Conservation (phyloP, 2,329 filamentous ascomycete species). For the Thielaviopsis ethacetica region DNA sequence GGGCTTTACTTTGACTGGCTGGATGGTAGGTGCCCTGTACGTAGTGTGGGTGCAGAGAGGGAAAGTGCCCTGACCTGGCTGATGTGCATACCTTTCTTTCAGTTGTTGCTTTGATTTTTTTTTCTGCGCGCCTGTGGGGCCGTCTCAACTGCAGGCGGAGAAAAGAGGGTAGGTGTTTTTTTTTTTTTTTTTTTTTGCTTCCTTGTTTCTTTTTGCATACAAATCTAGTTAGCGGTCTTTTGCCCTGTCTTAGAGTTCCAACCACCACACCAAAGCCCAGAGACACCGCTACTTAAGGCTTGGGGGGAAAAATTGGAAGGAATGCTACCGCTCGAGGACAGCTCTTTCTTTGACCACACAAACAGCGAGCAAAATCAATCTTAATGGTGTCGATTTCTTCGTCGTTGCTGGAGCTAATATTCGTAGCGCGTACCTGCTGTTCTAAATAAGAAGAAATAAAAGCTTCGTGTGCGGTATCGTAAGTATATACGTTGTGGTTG, state of each 20-base stretch:
- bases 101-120: not conserved
- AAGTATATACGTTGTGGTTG: not conserved
- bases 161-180: not conserved
- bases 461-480: not conserved
- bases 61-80: not conserved
- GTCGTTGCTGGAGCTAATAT: not conserved
- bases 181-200: too few relatives aligned
- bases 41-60: too few relatives aligned
- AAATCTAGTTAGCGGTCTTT: not conserved
- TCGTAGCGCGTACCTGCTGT: not conserved
- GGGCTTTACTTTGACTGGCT: too few relatives aligned
- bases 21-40: not conserved
- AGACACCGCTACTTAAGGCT: not conserved
- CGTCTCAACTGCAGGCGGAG: not conserved
- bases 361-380: not conserved
- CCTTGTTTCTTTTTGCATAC: not conserved
- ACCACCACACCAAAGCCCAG: not conserved
- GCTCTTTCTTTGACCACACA: not conserved
- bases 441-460: not conserved
- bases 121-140: conserved; percentile 1
- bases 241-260: not conserved
- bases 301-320: not conserved
- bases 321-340: not conserved
- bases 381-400: not conserved
- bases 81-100: not conserved